Base-by-base conservation (phyloP, 495 filamentous ascomycete genomes). In the Trichocladium uniseriatum region DNA sequence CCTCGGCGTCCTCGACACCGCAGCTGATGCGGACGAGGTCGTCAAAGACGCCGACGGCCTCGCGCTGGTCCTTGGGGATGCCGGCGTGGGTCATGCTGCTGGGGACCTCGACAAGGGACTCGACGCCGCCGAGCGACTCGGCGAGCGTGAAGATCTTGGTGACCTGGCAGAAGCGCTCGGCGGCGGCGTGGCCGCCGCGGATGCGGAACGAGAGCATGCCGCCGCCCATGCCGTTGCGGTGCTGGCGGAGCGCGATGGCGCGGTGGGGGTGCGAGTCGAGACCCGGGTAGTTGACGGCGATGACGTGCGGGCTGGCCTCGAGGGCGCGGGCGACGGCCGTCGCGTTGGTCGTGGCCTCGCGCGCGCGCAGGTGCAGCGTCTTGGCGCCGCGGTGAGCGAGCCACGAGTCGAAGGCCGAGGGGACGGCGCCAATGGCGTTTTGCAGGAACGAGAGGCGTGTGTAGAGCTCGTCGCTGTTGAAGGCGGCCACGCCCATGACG, bases 201-300 rank as follows among this genome's bases (percentile, higher is more conserved):
- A 98, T 86, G 45, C 92, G 84, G 83, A 98, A 98, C 46, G 83
- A 88, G 35, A 98, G 78, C 94, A 98, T 97, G 46, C 92, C 92
- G 56, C 92, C 92, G 38, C 94, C 94, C 79, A 97, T 82, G 43
- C 88, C 94, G 55, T 92, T 76, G 52, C 94, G 84, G 70, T 98
- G 92, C 70, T 98, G 92, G 69, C 86, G 83, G 54, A 83, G 49
- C 11, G 90, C 87, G 58, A 99, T 87, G 35, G 73, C 72, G 57
- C 87, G 84, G 52, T 97, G 89, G 2, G 82, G 82, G 68, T 97
- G 89, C 8, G 88, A 89, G 50, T 80, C 73, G 5, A 95, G 76
- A 28, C 94, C 92, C 3, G 92, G 92, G 70, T 99, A 99, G 69
- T 97, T 95, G 64, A 99, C 92, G 35, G 71, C 60, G 50, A 89